Evolutionary conservation across 106 monocot genomes (phyloP), one percentile per base, ranked within the genome.

Genomic region (Phalaenopsis equestris): DNA sequence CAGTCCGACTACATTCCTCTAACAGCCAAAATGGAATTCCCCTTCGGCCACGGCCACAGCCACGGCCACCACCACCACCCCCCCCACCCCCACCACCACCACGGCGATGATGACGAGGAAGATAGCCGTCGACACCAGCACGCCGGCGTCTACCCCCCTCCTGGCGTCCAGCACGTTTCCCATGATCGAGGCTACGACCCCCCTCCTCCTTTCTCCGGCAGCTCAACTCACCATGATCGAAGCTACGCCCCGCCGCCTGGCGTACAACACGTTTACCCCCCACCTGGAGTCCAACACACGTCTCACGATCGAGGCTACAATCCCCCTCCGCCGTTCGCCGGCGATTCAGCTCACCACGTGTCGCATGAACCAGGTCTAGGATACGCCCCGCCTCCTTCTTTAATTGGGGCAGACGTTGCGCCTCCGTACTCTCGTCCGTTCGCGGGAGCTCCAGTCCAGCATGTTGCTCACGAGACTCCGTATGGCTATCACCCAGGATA

Each of bases 401-500:
- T 70, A 30, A 12, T 39, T 12, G 14, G 43, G 8, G 41, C 6
- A 3, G 42, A 14, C n/a, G 19, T 18, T 16, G 76, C 23, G 8
- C 42, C 17, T 49, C 18, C 46, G 16, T 36, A 21, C 4, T 49
- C 17, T 17, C 74, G 15, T 17, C 42, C 74, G 41, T 74, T 42
- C 42, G 42, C 42, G 12, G 74, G 42, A 74, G 38, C 38, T 74
- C 76, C 76, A 11, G 76, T 76, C 30, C 48, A 49, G 49, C 76
- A 24, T 49, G 49, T 49, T 76, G 2, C 49, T 12, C 76, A 76
- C 52, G 76, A 76, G 46, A 14, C 11, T 8, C 15, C 47, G 10
- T 52, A 76, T 12, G 76, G 76, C 11, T 8, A 19, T 49, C 76
- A 30, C 49, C 52, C 76, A 24, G 76, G 76, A 76, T 76, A 49